Base-by-base conservation (phyloP, 805 yeast genomes). In the Kazachstania bromeliacearum region DNA sequence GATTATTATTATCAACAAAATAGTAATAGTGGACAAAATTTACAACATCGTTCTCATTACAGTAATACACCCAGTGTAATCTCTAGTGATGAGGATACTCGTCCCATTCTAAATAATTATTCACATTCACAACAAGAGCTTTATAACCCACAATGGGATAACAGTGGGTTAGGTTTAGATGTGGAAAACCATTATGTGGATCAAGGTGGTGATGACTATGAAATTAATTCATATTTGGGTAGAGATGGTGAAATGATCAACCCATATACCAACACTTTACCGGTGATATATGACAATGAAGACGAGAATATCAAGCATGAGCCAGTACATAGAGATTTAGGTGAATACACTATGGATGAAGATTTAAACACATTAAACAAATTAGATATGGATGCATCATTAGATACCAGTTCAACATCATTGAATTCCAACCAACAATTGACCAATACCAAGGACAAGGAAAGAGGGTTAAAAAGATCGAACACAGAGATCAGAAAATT, bases 201-300 rank as follows among this genome's bases (percentile, higher is more conserved):
- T 36, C 59, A 52, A 28, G 47, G 43, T 28, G 63, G 64, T 25
- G 62, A 59, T 35, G 62, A 59, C 29, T 59, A 59, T 34, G 57
- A 52, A 36, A 53, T 59, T 27, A 54, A 54, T 34, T 53, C 64
- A 7, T 59, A 52, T 38, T 29, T 58, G 20, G 57, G 51, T 30
- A 54, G 48, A 31, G 45, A 57, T 30, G 63, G 61, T 27, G 57
- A 56, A 21, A 57, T 59, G 59, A 55, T 55, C 3, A 58, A 59
- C 40, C 64, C 64, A 7, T 59, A 57, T 36, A 42, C 36, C 19
- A 33, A 18, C 18, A 33, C 15, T 3, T 22, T 36, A 17, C 33
- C 35, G 14, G 20, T 28, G 4, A 22, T 36, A 12, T 31, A 28
- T 17, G 39, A 36, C 17, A 36, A 37, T 24, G 33, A 28, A 14